Conservation (phyloP, 441 rosid species). For the Raphanus hybrid region DNA sequence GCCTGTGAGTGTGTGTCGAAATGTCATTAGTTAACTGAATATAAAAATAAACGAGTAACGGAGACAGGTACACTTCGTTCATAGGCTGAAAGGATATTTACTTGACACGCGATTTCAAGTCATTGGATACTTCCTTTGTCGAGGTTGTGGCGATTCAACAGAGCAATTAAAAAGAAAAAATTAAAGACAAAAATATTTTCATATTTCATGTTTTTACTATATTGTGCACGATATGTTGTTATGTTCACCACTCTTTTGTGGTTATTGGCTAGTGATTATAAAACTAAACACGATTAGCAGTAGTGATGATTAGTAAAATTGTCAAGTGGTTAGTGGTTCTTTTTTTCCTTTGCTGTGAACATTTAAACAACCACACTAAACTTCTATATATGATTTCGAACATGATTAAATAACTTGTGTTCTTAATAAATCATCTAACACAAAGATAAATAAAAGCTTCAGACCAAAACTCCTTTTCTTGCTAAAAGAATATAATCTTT, state of each 20-base stretch:
- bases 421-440: neutral
- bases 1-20: neutral
- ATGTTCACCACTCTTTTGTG: constrained; percentile 5
- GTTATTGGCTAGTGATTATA: neutral
- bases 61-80: constrained; percentile 17
- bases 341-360: neutral
- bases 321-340: neutral
- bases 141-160: constrained; percentile 18
- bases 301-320: constrained; percentile 3
- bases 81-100: neutral
- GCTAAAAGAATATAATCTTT: constrained; percentile 15
- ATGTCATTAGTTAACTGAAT: neutral
- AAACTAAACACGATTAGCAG: constrained; percentile 9
- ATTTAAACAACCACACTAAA: neutral
- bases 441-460: constrained; percentile 16
- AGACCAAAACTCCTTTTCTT: constrained; percentile 5
- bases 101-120: neutral
- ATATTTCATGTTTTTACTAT: neutral
- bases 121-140: constrained; percentile 25
- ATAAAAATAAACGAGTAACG: neutral
- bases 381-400: neutral
- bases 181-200: neutral
- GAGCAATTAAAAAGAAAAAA: neutral
- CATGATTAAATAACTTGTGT: neutral
- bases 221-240: constrained; percentile 4